These are phyloP conservation scores for Kodamaea anthophila DNA, from an alignment of 1,139 yeast species.

Conservation along the genomic window DNA sequence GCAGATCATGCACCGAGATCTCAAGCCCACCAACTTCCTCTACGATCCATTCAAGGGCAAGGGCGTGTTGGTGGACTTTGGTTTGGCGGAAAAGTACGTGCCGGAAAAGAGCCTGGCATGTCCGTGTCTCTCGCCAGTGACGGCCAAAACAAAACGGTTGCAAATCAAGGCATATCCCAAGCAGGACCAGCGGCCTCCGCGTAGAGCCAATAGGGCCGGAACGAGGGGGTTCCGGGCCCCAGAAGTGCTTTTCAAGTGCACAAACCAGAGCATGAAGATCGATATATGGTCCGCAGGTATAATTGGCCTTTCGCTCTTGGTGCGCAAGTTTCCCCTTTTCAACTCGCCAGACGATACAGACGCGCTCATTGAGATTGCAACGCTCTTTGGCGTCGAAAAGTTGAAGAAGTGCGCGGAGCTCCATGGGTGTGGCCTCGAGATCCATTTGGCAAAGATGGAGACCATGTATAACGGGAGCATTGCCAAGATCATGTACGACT, in stretches of 20 bases:
- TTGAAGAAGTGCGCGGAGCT: constrained; percentile 72
- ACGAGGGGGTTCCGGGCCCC: constrained; percentile 97
- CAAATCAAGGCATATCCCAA: constrained; percentile 64
- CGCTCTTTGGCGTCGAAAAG: constrained; percentile 74
- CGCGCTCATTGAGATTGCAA: constrained; percentile 78
- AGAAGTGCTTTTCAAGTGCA: constrained; percentile 83
- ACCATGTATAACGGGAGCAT: constrained; percentile 19
- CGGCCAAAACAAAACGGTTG: constrained; percentile 22
- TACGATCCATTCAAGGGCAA: constrained; percentile 69
- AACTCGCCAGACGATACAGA: constrained; percentile 87
- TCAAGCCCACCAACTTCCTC: constrained; percentile 84
- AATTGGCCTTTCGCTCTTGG: constrained; percentile 63
- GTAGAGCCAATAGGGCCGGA: constrained; percentile 96
- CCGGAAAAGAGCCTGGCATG: constrained; percentile 14
- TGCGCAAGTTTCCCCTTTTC: constrained; percentile 79
- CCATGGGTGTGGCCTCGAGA: constrained; percentile 86
- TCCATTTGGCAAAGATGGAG: constrained; percentile 31
- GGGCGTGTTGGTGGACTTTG: constrained; percentile 90
- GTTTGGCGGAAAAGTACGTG: constrained; percentile 62
- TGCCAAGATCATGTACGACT: constrained; percentile 25
- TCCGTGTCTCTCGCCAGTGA: constrained; percentile 11
- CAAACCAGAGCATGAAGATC: constrained; percentile 72
- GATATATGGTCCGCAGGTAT: constrained; percentile 95
- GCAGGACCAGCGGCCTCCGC: constrained; percentile 76
- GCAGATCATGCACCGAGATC: constrained; percentile 79